These are phyloP conservation scores for Fusarium sp. DNA, from an alignment of 2,329 filamentous ascomycete genomes.

Conservation along the genomic window DNA sequence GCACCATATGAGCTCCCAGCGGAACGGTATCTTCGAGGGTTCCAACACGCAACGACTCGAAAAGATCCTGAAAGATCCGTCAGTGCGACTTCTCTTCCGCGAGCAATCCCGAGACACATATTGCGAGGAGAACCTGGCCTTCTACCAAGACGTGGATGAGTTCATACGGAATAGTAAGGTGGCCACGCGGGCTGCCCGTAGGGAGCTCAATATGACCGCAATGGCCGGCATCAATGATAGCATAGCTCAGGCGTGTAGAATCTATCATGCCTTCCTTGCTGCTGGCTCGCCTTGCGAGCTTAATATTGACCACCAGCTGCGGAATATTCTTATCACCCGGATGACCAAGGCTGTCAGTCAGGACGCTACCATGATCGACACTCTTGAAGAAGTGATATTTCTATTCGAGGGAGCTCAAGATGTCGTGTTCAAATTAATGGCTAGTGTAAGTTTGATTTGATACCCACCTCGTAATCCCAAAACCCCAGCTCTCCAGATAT, in stretches of 20 bases:
- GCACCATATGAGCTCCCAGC: constrained; percentile 53
- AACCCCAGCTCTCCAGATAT: background rate
- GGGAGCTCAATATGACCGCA: constrained; percentile 69
- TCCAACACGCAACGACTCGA: constrained; percentile 95
- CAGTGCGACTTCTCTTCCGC: constrained; percentile 87
- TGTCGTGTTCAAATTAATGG: constrained; percentile 98
- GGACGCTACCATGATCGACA: constrained; percentile 91
- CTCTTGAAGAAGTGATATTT: constrained; percentile 86
- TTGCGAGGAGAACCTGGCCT: constrained; percentile 96
- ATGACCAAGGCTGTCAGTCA: constrained; percentile 98
- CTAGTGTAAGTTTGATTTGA: constrained; percentile 77
- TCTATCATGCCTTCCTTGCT: constrained; percentile 97
- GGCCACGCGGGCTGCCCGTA: constrained; percentile 72
- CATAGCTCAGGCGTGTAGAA: constrained; percentile 92
- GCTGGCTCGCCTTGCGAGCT: constrained; percentile 96
- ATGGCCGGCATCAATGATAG: constrained; percentile 94
- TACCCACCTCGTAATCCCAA: background rate
- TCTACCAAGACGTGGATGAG: constrained; percentile 93
- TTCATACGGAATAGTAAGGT: constrained; percentile 78
- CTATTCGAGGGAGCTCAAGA: constrained; percentile 95
- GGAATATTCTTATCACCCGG: constrained; percentile 92
- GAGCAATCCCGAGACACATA: constrained; percentile 95
- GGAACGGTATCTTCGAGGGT: constrained; percentile 77
- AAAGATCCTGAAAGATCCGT: constrained; percentile 90
- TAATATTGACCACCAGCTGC: constrained; percentile 95